phyloP scores from a whole-genome alignment of 2,329 filamentous ascomycete species.

The Neofusicoccum kwambonambiense region DNA sequence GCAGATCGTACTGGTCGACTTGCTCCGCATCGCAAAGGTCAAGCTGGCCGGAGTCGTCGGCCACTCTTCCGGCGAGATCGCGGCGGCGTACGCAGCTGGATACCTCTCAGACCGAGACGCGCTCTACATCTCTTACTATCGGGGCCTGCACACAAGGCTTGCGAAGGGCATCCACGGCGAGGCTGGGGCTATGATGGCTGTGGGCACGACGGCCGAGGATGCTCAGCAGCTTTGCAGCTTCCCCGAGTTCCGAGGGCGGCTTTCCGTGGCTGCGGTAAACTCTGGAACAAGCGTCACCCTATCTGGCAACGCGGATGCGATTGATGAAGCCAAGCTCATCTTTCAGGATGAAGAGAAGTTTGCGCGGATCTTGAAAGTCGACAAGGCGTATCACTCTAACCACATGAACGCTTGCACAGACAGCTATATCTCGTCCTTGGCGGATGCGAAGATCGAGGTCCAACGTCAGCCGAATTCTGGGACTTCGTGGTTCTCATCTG shows the following conservation, averaged over 20 bases:
- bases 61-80: constrained; percentile 44
- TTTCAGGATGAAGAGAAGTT: constrained; percentile 20
- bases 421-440: not conserved
- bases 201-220: constrained; percentile 20
- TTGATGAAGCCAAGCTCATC: constrained; percentile 9
- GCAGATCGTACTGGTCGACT: constrained; percentile 34
- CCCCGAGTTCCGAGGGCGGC: constrained; percentile 20
- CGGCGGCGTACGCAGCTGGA: constrained; percentile 37
- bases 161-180: not conserved
- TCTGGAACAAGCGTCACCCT: constrained; percentile 22
- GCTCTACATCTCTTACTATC: constrained; percentile 25
- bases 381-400: constrained; percentile 24
- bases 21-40: constrained; percentile 30
- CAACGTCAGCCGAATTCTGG: not conserved
- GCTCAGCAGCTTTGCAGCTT: constrained; percentile 6
- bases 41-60: constrained; percentile 37
- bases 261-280: constrained; percentile 28
- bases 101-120: constrained; percentile 24
- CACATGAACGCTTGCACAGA: constrained; percentile 19
- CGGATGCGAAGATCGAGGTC: not conserved
- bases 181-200: constrained; percentile 38
- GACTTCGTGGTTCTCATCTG: not conserved
- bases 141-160: constrained; percentile 20
- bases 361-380: constrained; percentile 20
- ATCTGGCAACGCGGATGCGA: constrained; percentile 23